Evolutionary conservation across 1,284 basidiomycete species (phyloP), one percentile per base, ranked within the genome.

Genomic region (Moniliella sp.): DNA sequence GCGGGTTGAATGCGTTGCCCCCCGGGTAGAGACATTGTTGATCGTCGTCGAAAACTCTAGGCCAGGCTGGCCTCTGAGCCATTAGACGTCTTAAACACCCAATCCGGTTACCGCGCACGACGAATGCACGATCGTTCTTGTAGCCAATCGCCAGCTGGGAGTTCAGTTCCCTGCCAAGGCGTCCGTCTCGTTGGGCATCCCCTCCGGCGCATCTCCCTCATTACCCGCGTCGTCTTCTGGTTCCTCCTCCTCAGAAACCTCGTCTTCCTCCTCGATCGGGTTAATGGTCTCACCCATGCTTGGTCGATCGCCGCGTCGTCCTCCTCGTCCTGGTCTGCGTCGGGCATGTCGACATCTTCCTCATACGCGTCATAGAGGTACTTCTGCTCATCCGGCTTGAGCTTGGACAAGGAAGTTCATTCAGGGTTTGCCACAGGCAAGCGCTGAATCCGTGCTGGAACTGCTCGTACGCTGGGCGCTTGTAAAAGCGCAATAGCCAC

Each of bases 91-190:
- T n/a, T 75, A 66, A 97, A 99, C n/a, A 94, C 83, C 91, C 91
- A 42, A 99, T 93, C 62, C 79, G 84, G 64, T 78, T 78, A 23
- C 86, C 88, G 26, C 91, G 76, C 15, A 86, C 77, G 37, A 99
- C 88, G 50, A 88, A 94, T 8, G 88, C 86, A 23, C 83, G 70
- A 54, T 93, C 83, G 43, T 84, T 81, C 64, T 83, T 88, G 69
- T 93, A 88, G 4, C 91, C 91, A 27, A 97, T 76, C 2, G 80
- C 81, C 18, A 97, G 70, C 47, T 84, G 78, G 19, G 81, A 79
- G 62, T 97, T 94, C 25, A 39, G 37, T 15, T 58, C 53, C 12
- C 30, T 27, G 11, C 32, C 34, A 18, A n/a, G n/a, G n/a, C n/a
- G n/a, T 15, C 26, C 10, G 23, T 25, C 4, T 26, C 31, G 15